Percentiles rank a stretch among this genome's conserved stretches.
Conservation (phyloP, 192 early-diverging fungal species). For the Pilaira anomala region DNA sequence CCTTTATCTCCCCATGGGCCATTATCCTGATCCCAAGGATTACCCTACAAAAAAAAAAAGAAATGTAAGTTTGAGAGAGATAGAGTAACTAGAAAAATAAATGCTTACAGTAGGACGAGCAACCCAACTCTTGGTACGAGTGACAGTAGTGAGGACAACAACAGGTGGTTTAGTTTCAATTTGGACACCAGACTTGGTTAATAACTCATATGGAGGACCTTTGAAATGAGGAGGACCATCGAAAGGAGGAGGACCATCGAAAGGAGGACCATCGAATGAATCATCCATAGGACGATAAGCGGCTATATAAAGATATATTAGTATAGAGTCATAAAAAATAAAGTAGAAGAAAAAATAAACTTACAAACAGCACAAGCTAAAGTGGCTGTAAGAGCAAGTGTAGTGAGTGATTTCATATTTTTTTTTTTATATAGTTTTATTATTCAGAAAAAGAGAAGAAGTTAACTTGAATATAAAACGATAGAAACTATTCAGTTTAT, state of each 20-base stretch:
- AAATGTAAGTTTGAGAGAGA: no score
- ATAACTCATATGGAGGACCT: neutral
- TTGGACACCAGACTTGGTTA: neutral
- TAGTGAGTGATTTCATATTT: conserved; percentile 5
- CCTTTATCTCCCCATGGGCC: no score
- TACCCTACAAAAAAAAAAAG: neutral
- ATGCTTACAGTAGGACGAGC: neutral
- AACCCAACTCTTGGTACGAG: conserved; percentile 7
- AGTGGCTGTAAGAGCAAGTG: conserved; percentile 4
- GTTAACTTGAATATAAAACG: no score
- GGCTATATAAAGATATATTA: conserved; percentile 3
- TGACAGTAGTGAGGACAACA: conserved; percentile 13
- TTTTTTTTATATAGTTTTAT: no score
- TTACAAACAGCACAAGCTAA: conserved; percentile 5
- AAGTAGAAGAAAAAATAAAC: neutral
- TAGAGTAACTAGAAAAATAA: no score
- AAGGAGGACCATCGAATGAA: neutral
- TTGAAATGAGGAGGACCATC: neutral
- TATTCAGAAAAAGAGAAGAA: no score
- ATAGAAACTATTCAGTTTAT: no score
- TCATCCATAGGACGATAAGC: neutral
- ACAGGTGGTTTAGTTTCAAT: conserved; percentile 19
- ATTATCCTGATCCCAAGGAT: neutral
- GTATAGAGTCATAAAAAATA: no score
- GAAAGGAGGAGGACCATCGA: no score